Evolutionary conservation across 768 basidiomycete genomes (phyloP).

Genomic region (Suillus hirtellus): DNA sequence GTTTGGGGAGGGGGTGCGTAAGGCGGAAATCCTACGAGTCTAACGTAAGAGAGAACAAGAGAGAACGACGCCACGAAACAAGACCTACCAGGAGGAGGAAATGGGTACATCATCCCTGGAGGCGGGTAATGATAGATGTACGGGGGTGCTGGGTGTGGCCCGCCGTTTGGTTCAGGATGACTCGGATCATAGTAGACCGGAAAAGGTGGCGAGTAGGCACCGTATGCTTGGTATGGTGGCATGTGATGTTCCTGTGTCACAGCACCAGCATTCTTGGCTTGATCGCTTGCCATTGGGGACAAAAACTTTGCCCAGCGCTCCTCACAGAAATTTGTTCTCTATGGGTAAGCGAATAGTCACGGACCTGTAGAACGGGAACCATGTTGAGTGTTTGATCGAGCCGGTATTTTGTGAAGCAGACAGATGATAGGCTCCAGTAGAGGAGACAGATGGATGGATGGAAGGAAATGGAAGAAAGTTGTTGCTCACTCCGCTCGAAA

Average conservation of each 20-base stretch:
- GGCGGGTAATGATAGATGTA: conserved; percentile 41
- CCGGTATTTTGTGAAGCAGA: conserved; percentile 11
- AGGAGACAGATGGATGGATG: conserved; percentile 8
- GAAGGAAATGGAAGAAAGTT: conserved; percentile 15
- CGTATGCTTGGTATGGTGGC: conserved; percentile 30
- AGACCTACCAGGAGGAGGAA: conserved; percentile 38
- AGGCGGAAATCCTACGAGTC: conserved; percentile 29
- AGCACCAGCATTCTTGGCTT: conserved; percentile 35
- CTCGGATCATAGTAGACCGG: conserved; percentile 34
- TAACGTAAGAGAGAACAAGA: conserved; percentile 18
- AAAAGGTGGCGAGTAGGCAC: conserved; percentile 33
- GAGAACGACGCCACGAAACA: not conserved
- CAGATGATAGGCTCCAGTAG: not conserved
- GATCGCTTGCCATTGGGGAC: conserved; percentile 34
- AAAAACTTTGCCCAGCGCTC: conserved; percentile 28
- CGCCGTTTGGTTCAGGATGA: conserved; percentile 34
- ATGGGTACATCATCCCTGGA: conserved; percentile 46
- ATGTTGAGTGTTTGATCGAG: conserved; percentile 19
- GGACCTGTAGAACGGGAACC: conserved; percentile 19
- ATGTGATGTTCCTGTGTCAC: conserved; percentile 36
- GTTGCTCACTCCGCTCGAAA: conserved; percentile 37
- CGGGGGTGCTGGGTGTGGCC: conserved; percentile 27
- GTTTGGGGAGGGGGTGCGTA: conserved; percentile 22
- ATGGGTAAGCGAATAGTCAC: conserved; percentile 36
- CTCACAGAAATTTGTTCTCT: conserved; percentile 24